phyloP scores from a whole-genome alignment of 2,329 filamentous ascomycete species.

The Penicillium sp. region DNA sequence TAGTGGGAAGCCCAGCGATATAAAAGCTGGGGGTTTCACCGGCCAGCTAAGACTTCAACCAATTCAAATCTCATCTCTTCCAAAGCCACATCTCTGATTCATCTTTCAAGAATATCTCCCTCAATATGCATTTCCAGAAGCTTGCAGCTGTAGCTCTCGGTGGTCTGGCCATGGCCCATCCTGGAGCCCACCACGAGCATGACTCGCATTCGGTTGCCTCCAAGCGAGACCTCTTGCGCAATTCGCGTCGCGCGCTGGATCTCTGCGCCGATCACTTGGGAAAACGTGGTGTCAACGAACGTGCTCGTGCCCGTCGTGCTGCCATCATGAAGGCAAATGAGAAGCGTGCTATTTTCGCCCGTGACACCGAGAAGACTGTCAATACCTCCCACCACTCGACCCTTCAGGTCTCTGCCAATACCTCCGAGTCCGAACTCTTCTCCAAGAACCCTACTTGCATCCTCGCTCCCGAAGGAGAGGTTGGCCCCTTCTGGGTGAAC shows the following conservation, averaged over 20 bases:
- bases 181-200: conserved; percentile 20
- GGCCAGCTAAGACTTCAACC: background rate
- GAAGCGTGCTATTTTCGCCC: conserved; percentile 19
- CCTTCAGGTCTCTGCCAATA: conserved; percentile 16
- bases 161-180: conserved; percentile 17
- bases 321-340: conserved; percentile 16
- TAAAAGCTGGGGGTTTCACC: too few relatives aligned
- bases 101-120: background rate
- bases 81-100: background rate
- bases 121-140: conserved; percentile 10
- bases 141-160: conserved; percentile 12
- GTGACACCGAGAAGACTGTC: conserved; percentile 36
- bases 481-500: conserved; percentile 47
- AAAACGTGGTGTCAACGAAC: conserved; percentile 20
- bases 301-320: conserved; percentile 24
- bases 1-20: too few relatives aligned
- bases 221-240: conserved; percentile 18
- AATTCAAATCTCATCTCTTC: background rate
- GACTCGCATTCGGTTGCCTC: conserved; percentile 11
- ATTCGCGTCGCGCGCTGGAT: conserved; percentile 19
- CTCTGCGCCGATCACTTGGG: conserved; percentile 22
- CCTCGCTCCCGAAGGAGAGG: conserved; percentile 50
- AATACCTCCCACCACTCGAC: conserved; percentile 40
- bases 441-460: conserved; percentile 33
- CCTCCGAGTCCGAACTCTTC: conserved; percentile 25